These are phyloP conservation scores for Aspergillus campestris DNA, from an alignment of 495 filamentous ascomycete genomes.

Conservation along the genomic window DNA sequence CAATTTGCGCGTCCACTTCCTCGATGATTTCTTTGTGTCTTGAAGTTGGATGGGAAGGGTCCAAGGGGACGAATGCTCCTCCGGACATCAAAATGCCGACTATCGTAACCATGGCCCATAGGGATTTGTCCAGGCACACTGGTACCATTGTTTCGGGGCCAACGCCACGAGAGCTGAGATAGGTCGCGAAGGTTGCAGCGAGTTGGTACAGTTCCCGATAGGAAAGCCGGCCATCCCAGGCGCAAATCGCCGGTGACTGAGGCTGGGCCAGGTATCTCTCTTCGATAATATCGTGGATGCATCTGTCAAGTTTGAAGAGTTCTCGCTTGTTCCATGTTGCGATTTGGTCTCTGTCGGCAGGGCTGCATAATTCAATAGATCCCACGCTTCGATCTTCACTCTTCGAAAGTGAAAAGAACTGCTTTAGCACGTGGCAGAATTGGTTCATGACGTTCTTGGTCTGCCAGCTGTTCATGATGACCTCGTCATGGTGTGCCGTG, in stretches of 20 bases:
- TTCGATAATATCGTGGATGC: conserved; percentile 39
- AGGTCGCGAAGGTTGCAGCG: conserved; percentile 28
- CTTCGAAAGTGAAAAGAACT: conserved; percentile 22
- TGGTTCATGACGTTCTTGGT: conserved; percentile 25
- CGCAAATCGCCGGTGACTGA: conserved; percentile 28
- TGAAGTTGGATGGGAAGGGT: conserved; percentile 46
- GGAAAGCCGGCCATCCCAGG: conserved; percentile 38
- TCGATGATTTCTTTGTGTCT: conserved; percentile 35
- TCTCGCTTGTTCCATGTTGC: conserved; percentile 24
- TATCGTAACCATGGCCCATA: conserved; percentile 45
- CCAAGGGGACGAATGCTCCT: conserved; percentile 50
- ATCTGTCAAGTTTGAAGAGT: conserved; percentile 25
- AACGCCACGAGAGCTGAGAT: conserved; percentile 39
- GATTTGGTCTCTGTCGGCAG: conserved; percentile 26
- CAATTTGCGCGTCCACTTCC: conserved; percentile 28
- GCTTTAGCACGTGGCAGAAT: conserved; percentile 26
- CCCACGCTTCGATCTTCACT: conserved; percentile 19
- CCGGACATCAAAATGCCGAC: conserved; percentile 49
- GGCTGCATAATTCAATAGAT: conserved; percentile 26
- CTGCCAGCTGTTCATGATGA: conserved; percentile 29
- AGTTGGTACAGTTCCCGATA: conserved; percentile 29
- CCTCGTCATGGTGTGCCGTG: conserved; percentile 31
- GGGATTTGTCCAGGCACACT: conserved; percentile 49
- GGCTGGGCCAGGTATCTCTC: conserved; percentile 20
- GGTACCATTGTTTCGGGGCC: conserved; percentile 42